These are phyloP conservation scores for Helicocarpus griseus DNA, from an alignment of 2,329 filamentous ascomycete genomes.

Conservation along the genomic window DNA sequence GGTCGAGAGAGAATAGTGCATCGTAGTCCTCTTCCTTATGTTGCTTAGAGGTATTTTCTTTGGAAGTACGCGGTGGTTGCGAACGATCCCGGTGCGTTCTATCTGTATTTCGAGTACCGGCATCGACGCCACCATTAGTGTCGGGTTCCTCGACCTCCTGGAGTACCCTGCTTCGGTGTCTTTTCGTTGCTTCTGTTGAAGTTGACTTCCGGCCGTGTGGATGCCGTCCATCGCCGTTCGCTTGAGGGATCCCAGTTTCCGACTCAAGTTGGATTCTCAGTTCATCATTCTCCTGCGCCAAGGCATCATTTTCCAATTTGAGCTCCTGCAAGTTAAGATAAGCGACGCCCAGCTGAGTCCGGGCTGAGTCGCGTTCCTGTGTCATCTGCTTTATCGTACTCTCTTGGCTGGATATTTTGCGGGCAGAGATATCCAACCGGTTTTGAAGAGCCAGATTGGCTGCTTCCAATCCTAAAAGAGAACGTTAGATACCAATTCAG, in stretches of 20 bases:
- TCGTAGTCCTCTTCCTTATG: conserved; percentile 11
- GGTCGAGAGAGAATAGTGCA: conserved; percentile 12
- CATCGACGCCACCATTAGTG: background rate
- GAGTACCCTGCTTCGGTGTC: background rate
- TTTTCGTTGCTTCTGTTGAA: background rate
- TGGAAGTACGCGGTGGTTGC: background rate
- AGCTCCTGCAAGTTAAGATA: conserved; percentile 43
- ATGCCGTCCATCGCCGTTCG: background rate
- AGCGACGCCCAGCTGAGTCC: conserved; percentile 48
- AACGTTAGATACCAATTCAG: conserved; percentile 17
- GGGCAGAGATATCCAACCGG: conserved; percentile 45
- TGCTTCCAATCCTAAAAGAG: conserved; percentile 37
- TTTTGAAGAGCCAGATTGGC: conserved; percentile 46
- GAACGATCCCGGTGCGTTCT: background rate
- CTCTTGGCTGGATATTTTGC: conserved; percentile 45
- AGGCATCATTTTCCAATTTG: conserved; percentile 29
- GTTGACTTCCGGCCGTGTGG: background rate
- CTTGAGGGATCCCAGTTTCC: conserved; percentile 10
- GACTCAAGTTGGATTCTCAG: conserved; percentile 28
- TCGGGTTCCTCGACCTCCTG: background rate
- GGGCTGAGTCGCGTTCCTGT: conserved; percentile 48
- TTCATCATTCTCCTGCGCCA: conserved; percentile 30
- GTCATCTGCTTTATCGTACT: conserved; percentile 45
- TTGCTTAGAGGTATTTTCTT: background rate
- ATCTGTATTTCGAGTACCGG: background rate